phyloP scores from a whole-genome alignment of 257 asterid genomes.

The Pogostemon cablin region DNA sequence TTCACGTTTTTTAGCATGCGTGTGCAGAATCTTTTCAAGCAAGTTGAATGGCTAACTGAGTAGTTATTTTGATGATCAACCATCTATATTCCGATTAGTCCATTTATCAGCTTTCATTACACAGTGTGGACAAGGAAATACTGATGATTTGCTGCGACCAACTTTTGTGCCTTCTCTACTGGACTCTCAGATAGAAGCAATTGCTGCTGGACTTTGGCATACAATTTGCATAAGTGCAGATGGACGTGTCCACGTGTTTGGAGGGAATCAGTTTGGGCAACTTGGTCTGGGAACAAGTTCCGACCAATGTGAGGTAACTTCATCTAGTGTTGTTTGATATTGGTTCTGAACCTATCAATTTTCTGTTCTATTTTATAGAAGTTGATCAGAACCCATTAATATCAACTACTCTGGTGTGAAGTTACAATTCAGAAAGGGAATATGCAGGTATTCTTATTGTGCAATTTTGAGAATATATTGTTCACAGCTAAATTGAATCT shows the following conservation, averaged over 20 bases:
- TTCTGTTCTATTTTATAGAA: conserved; percentile 49
- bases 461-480: conserved; percentile 23
- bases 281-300: conserved; percentile 66
- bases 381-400: conserved; percentile 46
- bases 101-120: conserved; percentile 20
- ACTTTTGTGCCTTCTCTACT: conserved; percentile 57
- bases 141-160: conserved; percentile 61
- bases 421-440: conserved; percentile 43
- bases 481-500: conserved; percentile 24
- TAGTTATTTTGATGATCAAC: background rate
- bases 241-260: conserved; percentile 65
- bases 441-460: conserved; percentile 41
- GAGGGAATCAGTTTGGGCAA: conserved; percentile 87
- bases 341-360: conserved; percentile 41
- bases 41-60: background rate
- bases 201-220: conserved; percentile 86
- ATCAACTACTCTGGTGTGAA: conserved; percentile 42
- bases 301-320: conserved; percentile 65
- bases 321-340: conserved; percentile 14
- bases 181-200: conserved; percentile 49
- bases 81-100: background rate
- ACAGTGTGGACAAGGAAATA: conserved; percentile 84
- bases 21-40: conserved; percentile 1
- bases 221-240: conserved; percentile 56
- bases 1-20: background rate